phyloP scores from a whole-genome alignment of 2,329 filamentous ascomycete species.

The Fusarium protoensiforme region DNA sequence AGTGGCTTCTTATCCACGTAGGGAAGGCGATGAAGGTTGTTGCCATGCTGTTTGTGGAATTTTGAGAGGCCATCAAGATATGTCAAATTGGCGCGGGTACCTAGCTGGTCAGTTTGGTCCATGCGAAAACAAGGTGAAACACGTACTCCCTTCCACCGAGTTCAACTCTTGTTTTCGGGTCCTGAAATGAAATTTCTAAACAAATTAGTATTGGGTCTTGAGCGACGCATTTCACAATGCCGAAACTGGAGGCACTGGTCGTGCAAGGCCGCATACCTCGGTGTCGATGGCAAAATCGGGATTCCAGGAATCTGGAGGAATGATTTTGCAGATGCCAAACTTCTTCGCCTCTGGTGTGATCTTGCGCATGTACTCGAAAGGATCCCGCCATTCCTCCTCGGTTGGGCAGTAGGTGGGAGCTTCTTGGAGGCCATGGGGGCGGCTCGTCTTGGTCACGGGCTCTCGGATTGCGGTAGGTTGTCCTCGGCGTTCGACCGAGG shows the following conservation, averaged over 20 bases:
- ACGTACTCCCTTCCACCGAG: slow-evolving; percentile 95
- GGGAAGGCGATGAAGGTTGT: slow-evolving; percentile 90
- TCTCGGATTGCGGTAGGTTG: slow-evolving; percentile 82
- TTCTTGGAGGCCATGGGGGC: slow-evolving; percentile 87
- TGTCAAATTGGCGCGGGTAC: slow-evolving; percentile 93
- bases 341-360: slow-evolving; percentile 87
- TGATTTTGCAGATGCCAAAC: slow-evolving; percentile 94
- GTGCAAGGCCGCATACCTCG: slow-evolving; percentile 69
- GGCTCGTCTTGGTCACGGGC: slow-evolving; percentile 77
- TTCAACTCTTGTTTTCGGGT: slow-evolving; percentile 97
- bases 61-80: slow-evolving; percentile 96
- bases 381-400: slow-evolving; percentile 94
- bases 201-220: slow-evolving; percentile 15
- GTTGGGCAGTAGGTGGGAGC: slow-evolving; percentile 92
- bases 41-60: slow-evolving; percentile 97
- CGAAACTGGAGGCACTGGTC: slow-evolving; percentile 9
- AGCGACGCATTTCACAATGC: slow-evolving; percentile 3
- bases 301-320: slow-evolving; percentile 94
- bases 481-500: slow-evolving; percentile 90
- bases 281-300: slow-evolving; percentile 97
- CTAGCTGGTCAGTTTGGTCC: slow-evolving; percentile 61
- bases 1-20: slow-evolving; percentile 98
- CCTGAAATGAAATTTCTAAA: slow-evolving; percentile 92
- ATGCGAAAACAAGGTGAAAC: slow-evolving; percentile 12
- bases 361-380: slow-evolving; percentile 92